Evolutionary conservation across 345 rosid genomes (phyloP).

Genomic region (Dipteronia dyeriana): DNA sequence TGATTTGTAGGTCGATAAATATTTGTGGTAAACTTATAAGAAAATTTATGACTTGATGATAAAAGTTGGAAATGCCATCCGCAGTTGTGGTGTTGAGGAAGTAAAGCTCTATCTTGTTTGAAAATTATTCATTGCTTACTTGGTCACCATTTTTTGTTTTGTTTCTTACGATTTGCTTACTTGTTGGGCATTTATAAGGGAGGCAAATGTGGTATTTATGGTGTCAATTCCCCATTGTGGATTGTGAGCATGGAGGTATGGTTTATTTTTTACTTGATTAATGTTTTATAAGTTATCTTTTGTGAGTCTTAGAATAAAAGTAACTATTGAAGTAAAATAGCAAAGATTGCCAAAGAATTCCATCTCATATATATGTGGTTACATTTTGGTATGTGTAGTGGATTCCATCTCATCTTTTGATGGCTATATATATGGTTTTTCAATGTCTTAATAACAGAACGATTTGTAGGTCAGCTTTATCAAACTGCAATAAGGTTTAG

Average conservation of each 20-base stretch:
- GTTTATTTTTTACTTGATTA: constrained; percentile 8
- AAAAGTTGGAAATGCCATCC: constrained; percentile 78
- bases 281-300: neutral
- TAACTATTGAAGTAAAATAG: neutral
- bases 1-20: constrained; percentile 67
- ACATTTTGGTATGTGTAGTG: neutral
- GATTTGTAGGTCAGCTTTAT: neutral
- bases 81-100: constrained; percentile 76
- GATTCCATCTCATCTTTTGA: too few relatives aligned
- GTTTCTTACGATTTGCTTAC: neutral
- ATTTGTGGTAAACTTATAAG: constrained; percentile 86
- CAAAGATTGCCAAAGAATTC: neutral
- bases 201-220: constrained; percentile 89
- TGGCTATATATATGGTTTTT: neutral
- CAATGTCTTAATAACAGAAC: neutral
- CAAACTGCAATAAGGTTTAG: neutral
- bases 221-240: constrained; percentile 90
- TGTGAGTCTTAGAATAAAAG: neutral
- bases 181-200: constrained; percentile 45
- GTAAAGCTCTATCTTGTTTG: constrained; percentile 37
- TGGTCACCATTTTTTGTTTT: neutral
- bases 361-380: neutral
- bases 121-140: neutral
- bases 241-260: constrained; percentile 96
- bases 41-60: constrained; percentile 77